These are phyloP conservation scores for Myxozyma geophila DNA, from an alignment of 805 yeast species.

Conservation along the genomic window DNA sequence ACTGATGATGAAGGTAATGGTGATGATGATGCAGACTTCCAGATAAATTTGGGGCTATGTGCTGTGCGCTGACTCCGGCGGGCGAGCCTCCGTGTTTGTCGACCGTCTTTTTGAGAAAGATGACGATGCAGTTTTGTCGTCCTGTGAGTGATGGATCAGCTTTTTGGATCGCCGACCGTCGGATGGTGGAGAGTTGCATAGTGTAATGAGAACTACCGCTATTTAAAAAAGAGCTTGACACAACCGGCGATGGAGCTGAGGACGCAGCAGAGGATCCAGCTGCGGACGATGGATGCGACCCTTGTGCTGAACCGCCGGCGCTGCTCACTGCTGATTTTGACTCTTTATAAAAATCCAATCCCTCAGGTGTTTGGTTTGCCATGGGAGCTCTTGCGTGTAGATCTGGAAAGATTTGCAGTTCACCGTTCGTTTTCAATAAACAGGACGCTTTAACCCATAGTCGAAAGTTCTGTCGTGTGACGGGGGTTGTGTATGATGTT, in stretches of 20 bases:
- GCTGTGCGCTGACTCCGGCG: background rate
- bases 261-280: background rate
- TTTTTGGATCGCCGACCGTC: slow-evolving; percentile 30
- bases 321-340: background rate
- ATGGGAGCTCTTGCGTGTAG: background rate
- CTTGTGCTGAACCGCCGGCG: background rate
- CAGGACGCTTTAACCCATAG: slow-evolving; percentile 30
- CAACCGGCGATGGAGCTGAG: background rate
- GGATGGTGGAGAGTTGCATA: slow-evolving; percentile 26
- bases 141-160: slow-evolving; percentile 35
- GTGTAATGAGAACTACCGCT: slow-evolving; percentile 20
- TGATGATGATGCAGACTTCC: slow-evolving; percentile 18
- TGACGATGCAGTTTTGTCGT: slow-evolving; percentile 28
- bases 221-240: slow-evolving; percentile 3
- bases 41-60: background rate
- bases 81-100: background rate
- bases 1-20: slow-evolving; percentile 7
- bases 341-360: slow-evolving; percentile 8
- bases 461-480: background rate
- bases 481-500: background rate
- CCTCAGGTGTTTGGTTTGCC: background rate
- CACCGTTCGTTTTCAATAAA: slow-evolving; percentile 31
- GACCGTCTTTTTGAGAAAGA: slow-evolving; percentile 22
- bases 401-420: slow-evolving; percentile 31
- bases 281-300: background rate